Evolutionary conservation across 495 filamentous ascomycete genomes (phyloP), one percentile per base, ranked within the genome.

Genomic region (Neurospora sp.): DNA sequence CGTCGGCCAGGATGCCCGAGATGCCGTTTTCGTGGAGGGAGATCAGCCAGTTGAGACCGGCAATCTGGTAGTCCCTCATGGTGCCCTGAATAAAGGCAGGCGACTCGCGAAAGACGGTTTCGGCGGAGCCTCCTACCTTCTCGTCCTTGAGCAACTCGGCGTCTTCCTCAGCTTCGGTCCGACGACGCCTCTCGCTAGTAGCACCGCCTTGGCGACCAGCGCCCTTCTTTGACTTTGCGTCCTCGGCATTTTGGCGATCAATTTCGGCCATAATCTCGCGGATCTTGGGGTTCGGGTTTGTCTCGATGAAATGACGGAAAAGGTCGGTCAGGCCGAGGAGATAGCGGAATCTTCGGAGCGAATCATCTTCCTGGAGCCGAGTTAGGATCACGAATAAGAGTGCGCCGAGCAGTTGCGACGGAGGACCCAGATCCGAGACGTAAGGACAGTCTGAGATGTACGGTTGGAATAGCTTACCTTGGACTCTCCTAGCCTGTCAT

Each of bases 1-100:
- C 96, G 80, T 99, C 96, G 71, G 96, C 96, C 72, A 99, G 83
- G 73, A 99, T 99, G 70, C 96, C 96, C 35, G 95, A 98, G 76
- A 99, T 99, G 82, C 96, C 96, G 78, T 99, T 99, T 82, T 98
- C 96, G 78, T 99, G 96, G 12, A 99, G 87, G 3, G 94, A 97
- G 73, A 98, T 93, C n/a, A 99, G 89, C 96, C 96, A 99, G 78
- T 99, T 99, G 74, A 99, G 80, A 71, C 96, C 96, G 16, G 92
- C 91, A 75, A 99, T 85, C 80, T 99, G 96, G 79, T 99, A 99
- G 77, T 99, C 96, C 77, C 96, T 91, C 91, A 99, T 97, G 70
- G 88, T 83, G 61, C 92, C 92, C n/a, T 96, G 85, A 72, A 99
- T 89, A 81, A 92, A 99, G 22, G 88, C 84, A 16, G 96, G 96